Percentiles rank a stretch among this genome's conserved stretches.
phyloP scores from a whole-genome alignment of 129 eudicot genomes.

The Flaveria trinervia region DNA sequence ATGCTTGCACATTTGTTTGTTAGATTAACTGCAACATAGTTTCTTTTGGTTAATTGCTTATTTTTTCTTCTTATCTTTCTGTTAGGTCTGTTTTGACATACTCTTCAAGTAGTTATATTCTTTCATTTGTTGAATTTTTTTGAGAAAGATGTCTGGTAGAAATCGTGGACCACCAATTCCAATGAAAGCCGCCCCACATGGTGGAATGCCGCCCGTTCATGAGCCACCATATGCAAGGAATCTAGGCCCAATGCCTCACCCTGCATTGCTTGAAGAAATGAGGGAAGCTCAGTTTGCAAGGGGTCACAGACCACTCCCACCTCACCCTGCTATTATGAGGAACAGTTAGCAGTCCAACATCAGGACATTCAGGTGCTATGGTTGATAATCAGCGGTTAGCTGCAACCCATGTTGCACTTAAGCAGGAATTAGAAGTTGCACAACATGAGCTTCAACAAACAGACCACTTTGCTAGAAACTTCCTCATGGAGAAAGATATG shows the following conservation, averaged over 20 bases:
- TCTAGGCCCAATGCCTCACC: constrained; percentile 65
- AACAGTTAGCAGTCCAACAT: constrained; percentile 70
- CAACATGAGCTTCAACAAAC: constrained; percentile 73
- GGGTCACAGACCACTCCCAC: constrained; percentile 72
- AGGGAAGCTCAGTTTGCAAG: constrained; percentile 28
- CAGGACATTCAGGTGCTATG: constrained; percentile 75
- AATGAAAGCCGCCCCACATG: too few relatives aligned
- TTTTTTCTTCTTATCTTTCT: too few relatives aligned
- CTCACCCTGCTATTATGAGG: constrained; percentile 82
- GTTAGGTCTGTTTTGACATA: too few relatives aligned
- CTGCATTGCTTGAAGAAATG: constrained; percentile 67
- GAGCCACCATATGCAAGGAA: constrained; percentile 65
- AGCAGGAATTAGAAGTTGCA: constrained; percentile 75
- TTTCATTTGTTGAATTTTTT: too few relatives aligned
- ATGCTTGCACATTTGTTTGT: too few relatives aligned
- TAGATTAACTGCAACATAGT: too few relatives aligned
- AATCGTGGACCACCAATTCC: too few relatives aligned
- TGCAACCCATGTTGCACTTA: constrained; percentile 90
- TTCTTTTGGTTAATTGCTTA: too few relatives aligned
- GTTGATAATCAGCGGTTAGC: constrained; percentile 84
- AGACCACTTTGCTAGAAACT: constrained; percentile 57
- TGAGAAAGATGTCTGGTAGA: too few relatives aligned
- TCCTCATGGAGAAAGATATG: constrained; percentile 68
- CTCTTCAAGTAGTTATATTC: too few relatives aligned
- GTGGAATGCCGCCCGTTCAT: background rate